These are phyloP conservation scores for Phaeophleospora eucalypticola DNA, from an alignment of 2,329 filamentous ascomycete species.

Conservation along the genomic window DNA sequence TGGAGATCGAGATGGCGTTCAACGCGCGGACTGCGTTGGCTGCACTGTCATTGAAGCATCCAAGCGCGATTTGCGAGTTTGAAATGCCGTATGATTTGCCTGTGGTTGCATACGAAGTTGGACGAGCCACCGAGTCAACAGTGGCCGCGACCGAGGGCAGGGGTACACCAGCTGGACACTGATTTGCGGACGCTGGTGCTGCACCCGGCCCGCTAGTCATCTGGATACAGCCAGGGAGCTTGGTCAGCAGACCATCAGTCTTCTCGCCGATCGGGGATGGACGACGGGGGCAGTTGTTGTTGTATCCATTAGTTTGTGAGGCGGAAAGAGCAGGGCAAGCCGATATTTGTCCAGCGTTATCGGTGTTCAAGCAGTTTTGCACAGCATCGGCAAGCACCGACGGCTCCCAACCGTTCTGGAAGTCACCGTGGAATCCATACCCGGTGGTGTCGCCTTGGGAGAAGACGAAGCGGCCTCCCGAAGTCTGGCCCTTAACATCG, in stretches of 20 bases:
- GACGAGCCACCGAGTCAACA: conserved; percentile 27
- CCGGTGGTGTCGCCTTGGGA: conserved; percentile 48
- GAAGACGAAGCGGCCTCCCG: conserved; percentile 43
- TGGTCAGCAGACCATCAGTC: conserved; percentile 26
- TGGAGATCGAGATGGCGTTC: conserved; percentile 20
- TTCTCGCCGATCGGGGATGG: conserved; percentile 30
- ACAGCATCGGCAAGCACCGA: conserved; percentile 39
- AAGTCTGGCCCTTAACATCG: conserved; percentile 34
- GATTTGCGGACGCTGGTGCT: conserved; percentile 28
- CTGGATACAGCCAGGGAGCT: conserved; percentile 34
- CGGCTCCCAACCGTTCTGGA: conserved; percentile 48
- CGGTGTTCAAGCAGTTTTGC: conserved; percentile 33
- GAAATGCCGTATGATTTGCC: conserved; percentile 25
- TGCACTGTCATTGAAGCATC: conserved; percentile 35
- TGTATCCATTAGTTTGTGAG: conserved; percentile 26
- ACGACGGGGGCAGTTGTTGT: conserved; percentile 30
- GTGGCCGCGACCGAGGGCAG: conserved; percentile 26
- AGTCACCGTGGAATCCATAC: conserved; percentile 53
- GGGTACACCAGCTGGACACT: conserved; percentile 23
- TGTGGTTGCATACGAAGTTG: conserved; percentile 25
- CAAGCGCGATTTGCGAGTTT: conserved; percentile 28
- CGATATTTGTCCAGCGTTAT: conserved; percentile 34
- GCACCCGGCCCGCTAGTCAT: conserved; percentile 31
- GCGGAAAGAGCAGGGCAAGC: conserved; percentile 32
- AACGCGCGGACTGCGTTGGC: conserved; percentile 23